Evolutionary conservation across 2,329 filamentous ascomycete species (phyloP), one percentile per base, ranked within the genome.

Genomic region (Hirsutella rhossiliensis): DNA sequence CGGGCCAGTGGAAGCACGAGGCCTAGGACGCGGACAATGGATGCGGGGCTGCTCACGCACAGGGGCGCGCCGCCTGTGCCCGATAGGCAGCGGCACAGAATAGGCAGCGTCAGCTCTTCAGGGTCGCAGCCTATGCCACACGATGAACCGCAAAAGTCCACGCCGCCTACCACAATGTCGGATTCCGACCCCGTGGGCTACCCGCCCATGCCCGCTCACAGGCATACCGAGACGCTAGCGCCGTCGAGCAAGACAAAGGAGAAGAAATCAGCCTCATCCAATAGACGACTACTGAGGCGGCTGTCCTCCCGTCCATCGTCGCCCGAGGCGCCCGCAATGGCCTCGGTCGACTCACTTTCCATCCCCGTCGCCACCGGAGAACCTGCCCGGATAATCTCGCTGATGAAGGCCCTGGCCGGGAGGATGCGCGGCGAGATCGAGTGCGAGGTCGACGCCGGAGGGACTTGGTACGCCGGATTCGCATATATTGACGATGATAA

Each of bases 371-470:
- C 75, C 31, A 80, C 79, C 4, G 72, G 76, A 18, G 82, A 88
- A 61, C 78, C 82, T 34, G 82, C 82, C 52, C 84, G 79, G 56
- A 73, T 90, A 23, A 66, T 88, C 43, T 71, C 78, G 53, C 64
- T 92, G 47, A 90, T 92, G 84, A 85, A 81, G 59, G 80, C 75
- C 20, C 67, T 87, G 7, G 84, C 82, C 55, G 86, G 87, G 27
- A 76, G 80, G 51, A 92, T 90, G 85, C 80, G 80, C 54, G 86
- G 86, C 45, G 79, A 82, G 51, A 71, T 88, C 28, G 81, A 86
- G 50, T 90, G 86, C 57, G 78, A 83, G 53, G 70, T 71, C 38
- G 76, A 78, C 32, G 68, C 71, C 13, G 67, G 68, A 20, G 77
- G 73, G 15, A 68, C 73, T 1, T 92, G 86, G 86, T 71, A 74